Evolutionary conservation across 2,329 filamentous ascomycete species (phyloP).

Genomic region (Ophiocordyceps australis): DNA sequence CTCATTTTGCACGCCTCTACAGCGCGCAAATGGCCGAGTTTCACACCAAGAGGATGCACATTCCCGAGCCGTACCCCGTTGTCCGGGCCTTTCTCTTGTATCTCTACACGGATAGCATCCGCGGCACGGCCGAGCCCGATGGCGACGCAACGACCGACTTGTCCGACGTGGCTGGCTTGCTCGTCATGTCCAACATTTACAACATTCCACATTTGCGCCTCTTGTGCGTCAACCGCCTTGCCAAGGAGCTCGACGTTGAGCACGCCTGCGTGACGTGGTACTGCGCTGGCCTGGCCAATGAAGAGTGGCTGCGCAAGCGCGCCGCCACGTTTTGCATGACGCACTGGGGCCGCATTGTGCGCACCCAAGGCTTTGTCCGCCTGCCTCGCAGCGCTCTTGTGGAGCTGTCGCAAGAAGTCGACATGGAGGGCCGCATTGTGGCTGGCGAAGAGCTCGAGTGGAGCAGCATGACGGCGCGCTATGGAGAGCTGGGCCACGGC

Average conservation of each 20-base stretch:
- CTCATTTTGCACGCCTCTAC: conserved; percentile 86
- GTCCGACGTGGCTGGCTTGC: conserved; percentile 75
- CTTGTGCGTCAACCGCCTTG: conserved; percentile 77
- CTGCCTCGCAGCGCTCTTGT: conserved; percentile 66
- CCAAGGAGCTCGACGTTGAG: conserved; percentile 81
- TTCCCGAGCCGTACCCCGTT: conserved; percentile 86
- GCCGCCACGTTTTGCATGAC: conserved; percentile 79
- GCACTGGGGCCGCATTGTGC: conserved; percentile 88
- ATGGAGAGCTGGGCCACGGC: conserved; percentile 18
- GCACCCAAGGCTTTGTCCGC: conserved; percentile 70
- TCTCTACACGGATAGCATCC: conserved; percentile 88
- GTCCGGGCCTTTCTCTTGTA: conserved; percentile 93
- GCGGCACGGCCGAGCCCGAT: conserved; percentile 27
- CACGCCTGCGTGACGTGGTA: conserved; percentile 96
- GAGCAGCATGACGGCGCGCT: conserved; percentile 28
- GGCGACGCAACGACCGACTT: conserved; percentile 61
- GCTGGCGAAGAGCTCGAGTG: conserved; percentile 65
- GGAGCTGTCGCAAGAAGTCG: conserved; percentile 83
- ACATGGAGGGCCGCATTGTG: conserved; percentile 80
- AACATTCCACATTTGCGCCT: conserved; percentile 87
- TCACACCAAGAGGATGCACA: conserved; percentile 93
- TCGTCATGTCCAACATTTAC: conserved; percentile 97
- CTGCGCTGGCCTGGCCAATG: conserved; percentile 71
- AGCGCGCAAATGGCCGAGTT: conserved; percentile 93
- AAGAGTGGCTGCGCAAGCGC: conserved; percentile 83